Conservation (phyloP, 768 basidiomycete species). For the Tephrocybe rancida region DNA sequence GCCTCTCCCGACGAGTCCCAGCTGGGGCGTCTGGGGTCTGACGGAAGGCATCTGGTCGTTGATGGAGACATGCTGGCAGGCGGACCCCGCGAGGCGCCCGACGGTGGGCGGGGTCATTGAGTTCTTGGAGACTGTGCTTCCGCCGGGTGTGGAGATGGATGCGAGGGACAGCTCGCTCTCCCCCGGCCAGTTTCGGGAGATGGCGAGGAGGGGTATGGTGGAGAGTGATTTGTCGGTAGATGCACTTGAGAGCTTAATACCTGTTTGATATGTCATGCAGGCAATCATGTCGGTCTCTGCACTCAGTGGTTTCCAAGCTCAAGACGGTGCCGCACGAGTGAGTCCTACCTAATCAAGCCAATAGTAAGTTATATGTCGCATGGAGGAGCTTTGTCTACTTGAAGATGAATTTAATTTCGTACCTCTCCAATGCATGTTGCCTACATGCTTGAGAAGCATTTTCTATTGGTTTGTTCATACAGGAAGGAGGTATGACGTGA, state of each 20-base stretch:
- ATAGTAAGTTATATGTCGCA: no score
- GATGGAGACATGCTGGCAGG: slow-evolving; percentile 1
- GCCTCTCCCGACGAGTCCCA: neutral
- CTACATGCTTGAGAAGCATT: no score
- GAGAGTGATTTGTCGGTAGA: neutral
- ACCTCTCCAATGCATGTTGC: no score
- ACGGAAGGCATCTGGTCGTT: slow-evolving; percentile 1
- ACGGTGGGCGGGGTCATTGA: neutral
- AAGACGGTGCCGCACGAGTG: no score
- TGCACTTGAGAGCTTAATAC: neutral
- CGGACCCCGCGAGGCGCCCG: neutral
- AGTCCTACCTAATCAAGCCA: no score
- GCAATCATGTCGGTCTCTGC: neutral
- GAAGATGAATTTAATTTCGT: no score
- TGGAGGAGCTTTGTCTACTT: no score
- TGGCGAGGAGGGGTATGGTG: slow-evolving; percentile 2
- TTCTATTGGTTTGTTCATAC: no score
- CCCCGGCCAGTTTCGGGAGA: slow-evolving; percentile 4
- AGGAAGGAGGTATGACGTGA: no score
- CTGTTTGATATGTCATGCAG: neutral
- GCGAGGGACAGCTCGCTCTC: neutral
- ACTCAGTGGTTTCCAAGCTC: neutral
- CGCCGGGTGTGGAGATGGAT: neutral
- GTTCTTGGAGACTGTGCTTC: neutral
- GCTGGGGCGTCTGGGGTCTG: slow-evolving; percentile 6